These are phyloP conservation scores for Sphagnum fallax DNA, from an alignment of 228 moss, liverwort and hornwort species.

Conservation along the genomic window DNA sequence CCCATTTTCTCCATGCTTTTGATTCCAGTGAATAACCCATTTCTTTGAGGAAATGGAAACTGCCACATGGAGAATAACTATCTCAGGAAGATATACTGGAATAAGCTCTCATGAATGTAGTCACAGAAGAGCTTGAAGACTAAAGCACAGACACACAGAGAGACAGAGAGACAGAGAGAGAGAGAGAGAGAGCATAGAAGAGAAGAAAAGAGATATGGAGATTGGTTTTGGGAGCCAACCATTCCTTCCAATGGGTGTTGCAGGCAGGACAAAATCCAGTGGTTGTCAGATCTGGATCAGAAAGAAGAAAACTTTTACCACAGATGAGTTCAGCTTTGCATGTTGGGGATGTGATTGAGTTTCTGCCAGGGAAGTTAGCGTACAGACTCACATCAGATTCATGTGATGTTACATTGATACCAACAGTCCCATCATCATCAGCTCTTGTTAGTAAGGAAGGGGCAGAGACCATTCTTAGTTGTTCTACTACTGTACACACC, in stretches of 20 bases:
- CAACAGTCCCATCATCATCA: conserved; percentile 3
- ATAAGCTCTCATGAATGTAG: background rate
- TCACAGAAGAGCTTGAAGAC: background rate
- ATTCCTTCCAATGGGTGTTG: conserved; percentile 3
- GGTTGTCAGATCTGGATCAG: conserved; percentile 46
- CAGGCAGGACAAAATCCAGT: conserved; percentile 79
- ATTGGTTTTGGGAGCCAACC: no score
- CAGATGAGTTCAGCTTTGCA: conserved; percentile 19
- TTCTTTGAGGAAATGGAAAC: no score
- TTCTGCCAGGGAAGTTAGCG: conserved; percentile 54
- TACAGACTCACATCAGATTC: conserved; percentile 34
- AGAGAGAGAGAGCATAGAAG: no score
- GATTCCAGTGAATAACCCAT: background rate
- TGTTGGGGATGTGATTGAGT: conserved; percentile 65
- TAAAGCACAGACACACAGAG: background rate
- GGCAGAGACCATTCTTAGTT: conserved; percentile 10
- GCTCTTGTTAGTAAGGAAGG: conserved; percentile 5
- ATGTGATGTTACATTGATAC: conserved; percentile 1
- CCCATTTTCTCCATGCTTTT: background rate
- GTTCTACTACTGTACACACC: background rate
- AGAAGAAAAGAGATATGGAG: no score
- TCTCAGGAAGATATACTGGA: conserved; percentile 5
- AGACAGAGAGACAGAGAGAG: background rate
- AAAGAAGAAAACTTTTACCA: conserved; percentile 43
- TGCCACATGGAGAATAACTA: conserved; percentile 3